A percentile compares a stretch with the other conserved stretches of the same genome.
These are phyloP conservation scores for Selenicereus undatus DNA, from an alignment of 148 eudicot genomes.

Conservation along the genomic window DNA sequence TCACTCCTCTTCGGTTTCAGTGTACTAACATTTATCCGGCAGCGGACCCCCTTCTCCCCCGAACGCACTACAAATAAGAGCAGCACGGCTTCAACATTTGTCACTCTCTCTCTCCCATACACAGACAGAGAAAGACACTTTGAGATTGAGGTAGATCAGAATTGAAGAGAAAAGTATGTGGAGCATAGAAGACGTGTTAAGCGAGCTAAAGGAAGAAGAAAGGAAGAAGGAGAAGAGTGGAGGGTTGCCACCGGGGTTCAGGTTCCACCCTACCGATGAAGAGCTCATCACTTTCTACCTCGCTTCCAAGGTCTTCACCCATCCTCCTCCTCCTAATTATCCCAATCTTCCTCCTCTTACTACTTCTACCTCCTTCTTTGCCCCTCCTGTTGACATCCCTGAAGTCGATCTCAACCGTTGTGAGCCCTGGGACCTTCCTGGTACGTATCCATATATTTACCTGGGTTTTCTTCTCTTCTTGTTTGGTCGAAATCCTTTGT, in stretches of 20 bases:
- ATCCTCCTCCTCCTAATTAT: not conserved
- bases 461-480: too few relatives aligned
- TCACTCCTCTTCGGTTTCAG: conserved; percentile 5
- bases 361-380: not conserved
- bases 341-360: not conserved
- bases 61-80: not conserved
- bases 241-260: conserved; percentile 69
- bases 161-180: conserved; percentile 21
- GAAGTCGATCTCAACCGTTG: conserved; percentile 76
- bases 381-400: conserved; percentile 42
- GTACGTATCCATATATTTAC: conserved; percentile 21
- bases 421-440: conserved; percentile 93
- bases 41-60: not conserved
- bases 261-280: conserved; percentile 84
- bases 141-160: too few relatives aligned
- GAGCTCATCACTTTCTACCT: conserved; percentile 69
- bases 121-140: too few relatives aligned
- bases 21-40: not conserved
- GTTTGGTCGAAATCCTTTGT: too few relatives aligned
- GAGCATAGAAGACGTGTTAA: conserved; percentile 50
- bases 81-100: not conserved
- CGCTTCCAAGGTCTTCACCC: conserved; percentile 57
- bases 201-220: conserved; percentile 42
- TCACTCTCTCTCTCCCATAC: not conserved
- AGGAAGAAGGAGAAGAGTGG: conserved; percentile 21